A percentile compares a stretch with the other conserved stretches of the same genome.
Conservation (phyloP, 768 basidiomycete species). For the Suillus decipiens region DNA sequence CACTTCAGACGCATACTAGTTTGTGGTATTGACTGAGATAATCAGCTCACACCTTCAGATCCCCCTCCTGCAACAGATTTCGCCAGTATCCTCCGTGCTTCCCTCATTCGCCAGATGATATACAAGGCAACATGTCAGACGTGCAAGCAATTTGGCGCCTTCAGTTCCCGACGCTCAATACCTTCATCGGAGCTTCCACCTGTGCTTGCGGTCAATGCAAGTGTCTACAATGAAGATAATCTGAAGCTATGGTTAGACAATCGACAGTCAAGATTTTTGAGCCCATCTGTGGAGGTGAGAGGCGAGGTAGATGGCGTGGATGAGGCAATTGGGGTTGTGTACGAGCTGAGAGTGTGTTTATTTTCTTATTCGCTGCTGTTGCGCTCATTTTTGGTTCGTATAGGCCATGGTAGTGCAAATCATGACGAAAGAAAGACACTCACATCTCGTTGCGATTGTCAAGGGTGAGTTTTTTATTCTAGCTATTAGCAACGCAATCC, state of each 20-base stretch:
- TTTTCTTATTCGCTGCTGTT: conserved; percentile 2
- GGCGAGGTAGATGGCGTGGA: conserved; percentile 63
- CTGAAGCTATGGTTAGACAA: conserved; percentile 74
- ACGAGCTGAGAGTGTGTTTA: conserved; percentile 68
- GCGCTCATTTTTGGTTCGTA: background rate
- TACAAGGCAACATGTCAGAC: conserved; percentile 86
- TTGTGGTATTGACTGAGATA: conserved; percentile 6
- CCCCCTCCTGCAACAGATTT: conserved; percentile 51
- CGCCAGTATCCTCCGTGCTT: conserved; percentile 65
- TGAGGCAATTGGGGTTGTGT: conserved; percentile 56
- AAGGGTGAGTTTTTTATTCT: conserved; percentile 51
- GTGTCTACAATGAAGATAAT: conserved; percentile 74
- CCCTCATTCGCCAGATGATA: conserved; percentile 77
- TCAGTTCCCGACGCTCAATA: conserved; percentile 70
- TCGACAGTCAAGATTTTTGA: conserved; percentile 49
- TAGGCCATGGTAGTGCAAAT: conserved; percentile 86
- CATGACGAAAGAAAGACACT: conserved; percentile 63
- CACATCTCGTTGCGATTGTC: conserved; percentile 87
- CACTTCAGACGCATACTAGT: conserved; percentile 5
- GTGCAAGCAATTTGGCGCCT: conserved; percentile 77
- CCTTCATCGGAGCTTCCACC: conserved; percentile 72
- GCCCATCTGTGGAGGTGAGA: conserved; percentile 52
- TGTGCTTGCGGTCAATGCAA: conserved; percentile 84
- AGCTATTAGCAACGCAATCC: background rate
- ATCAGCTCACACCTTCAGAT: conserved; percentile 40